phyloP scores from a whole-genome alignment of 208 protist species.

The Trypanosoma rangeli region DNA sequence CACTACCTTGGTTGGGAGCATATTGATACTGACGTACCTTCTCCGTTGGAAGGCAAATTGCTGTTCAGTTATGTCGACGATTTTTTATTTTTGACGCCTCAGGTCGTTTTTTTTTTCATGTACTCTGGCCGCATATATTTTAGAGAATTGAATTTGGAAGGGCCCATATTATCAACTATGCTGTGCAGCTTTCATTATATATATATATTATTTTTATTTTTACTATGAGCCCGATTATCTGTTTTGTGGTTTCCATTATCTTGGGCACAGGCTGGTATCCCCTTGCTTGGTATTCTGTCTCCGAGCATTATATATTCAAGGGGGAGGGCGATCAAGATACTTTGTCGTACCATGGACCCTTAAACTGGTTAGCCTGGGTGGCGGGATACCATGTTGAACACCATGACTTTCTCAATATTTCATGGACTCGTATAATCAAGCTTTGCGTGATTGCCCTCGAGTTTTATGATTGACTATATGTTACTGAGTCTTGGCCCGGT shows the following conservation, averaged over 20 bases:
- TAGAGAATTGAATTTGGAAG: slow-evolving; percentile 57
- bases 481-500: slow-evolving; percentile 76
- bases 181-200: slow-evolving; percentile 51
- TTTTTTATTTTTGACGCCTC: slow-evolving; percentile 83
- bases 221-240: slow-evolving; percentile 68
- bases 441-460: slow-evolving; percentile 91
- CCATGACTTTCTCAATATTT: slow-evolving; percentile 97
- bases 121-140: slow-evolving; percentile 78
- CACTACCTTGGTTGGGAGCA: slow-evolving; percentile 88
- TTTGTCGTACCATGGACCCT: slow-evolving; percentile 96
- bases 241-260: slow-evolving; percentile 75
- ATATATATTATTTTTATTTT: slow-evolving; percentile 49
- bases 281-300: slow-evolving; percentile 89
- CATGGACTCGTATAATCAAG: slow-evolving; percentile 83
- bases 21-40: slow-evolving; percentile 89
- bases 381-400: slow-evolving; percentile 97
- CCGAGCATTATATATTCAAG: slow-evolving; percentile 92
- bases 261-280: slow-evolving; percentile 90
- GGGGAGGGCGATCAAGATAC: slow-evolving; percentile 88
- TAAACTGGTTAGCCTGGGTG: slow-evolving; percentile 93
- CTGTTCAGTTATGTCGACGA: slow-evolving; percentile 72
- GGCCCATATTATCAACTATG: slow-evolving; percentile 57
- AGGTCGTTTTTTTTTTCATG: slow-evolving; percentile 91
- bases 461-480: slow-evolving; percentile 89
- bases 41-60: slow-evolving; percentile 63